phyloP scores from a whole-genome alignment of 495 filamentous ascomycete genomes.

The Neurospora sp. region DNA sequence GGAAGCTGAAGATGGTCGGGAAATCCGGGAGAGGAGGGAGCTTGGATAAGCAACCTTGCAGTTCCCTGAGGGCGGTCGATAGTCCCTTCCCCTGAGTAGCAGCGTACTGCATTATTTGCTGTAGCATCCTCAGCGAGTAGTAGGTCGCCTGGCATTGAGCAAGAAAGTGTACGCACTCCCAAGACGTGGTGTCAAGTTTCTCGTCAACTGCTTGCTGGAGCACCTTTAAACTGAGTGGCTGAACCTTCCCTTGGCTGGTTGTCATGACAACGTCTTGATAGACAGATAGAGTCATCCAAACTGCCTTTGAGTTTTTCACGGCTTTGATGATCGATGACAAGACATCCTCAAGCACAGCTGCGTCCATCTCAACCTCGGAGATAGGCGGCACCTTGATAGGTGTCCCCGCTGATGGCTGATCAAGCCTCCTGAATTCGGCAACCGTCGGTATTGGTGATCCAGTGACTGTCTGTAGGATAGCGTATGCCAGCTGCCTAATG shows the following conservation, averaged over 20 bases:
- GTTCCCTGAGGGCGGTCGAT: neutral
- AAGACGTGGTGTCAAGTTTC: constrained; percentile 25
- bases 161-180: constrained; percentile 54
- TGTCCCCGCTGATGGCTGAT: constrained; percentile 13
- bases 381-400: constrained; percentile 4
- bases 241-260: constrained; percentile 17
- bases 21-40: constrained; percentile 15
- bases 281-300: constrained; percentile 32
- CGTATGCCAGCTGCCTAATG: constrained; percentile 50
- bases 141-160: constrained; percentile 53
- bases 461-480: constrained; percentile 36
- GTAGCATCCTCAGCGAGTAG: constrained; percentile 58
- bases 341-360: neutral
- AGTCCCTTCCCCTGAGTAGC: neutral
- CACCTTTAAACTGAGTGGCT: constrained; percentile 15
- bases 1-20: constrained; percentile 11
- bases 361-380: constrained; percentile 1
- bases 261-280: constrained; percentile 34
- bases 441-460: constrained; percentile 4
- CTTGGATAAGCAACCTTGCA: neutral
- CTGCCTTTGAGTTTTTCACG: constrained; percentile 1
- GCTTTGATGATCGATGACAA: constrained; percentile 4
- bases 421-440: constrained; percentile 22
- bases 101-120: constrained; percentile 39
- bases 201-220: constrained; percentile 14